Base-by-base conservation (phyloP, 352 stramenopile species). In the Phytophthora niederhauseri region DNA sequence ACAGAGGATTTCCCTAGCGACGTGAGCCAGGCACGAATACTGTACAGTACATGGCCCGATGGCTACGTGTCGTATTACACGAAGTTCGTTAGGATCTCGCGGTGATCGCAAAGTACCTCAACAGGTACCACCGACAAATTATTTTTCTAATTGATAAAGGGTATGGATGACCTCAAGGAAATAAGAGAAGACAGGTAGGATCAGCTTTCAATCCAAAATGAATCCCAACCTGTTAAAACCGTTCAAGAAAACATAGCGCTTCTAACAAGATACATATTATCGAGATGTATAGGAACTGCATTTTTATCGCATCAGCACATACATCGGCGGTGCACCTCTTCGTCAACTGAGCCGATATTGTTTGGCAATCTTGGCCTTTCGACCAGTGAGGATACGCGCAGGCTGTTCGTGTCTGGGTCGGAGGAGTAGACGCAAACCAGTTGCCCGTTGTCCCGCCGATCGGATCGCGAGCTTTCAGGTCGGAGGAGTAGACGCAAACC, bases 381-480 rank as follows among this genome's bases (percentile, higher is more conserved):
- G 45, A 51, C 45, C 45, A 51, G 45, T 51, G 45, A 51, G n/a
- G 45, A 24, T 26, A 28, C 19, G 19, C 45, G 45, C 19, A 26
- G 6, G 45, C 19, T 51, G 45, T 51, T 51, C 45, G 45, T 51
- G 45, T 51, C n/a, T 51, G 2, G 17, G 7, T 11, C 6, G 6
- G 41, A 17, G 7, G 43, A 26, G 45, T 51, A 51, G 45, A 51
- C 45, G 45, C 45, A 51, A 51, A 26, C 45, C 19, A 8, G 45
- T 3, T 15, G n/a, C 17, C 12, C 11, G 45, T 12, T 51, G 45
- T 51, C 17, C 45, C 45, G 45, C 45, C 45, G 45, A 51, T 51
- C 6, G 45, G 45, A 51, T 51, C n/a, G n/a, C 41, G 57, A 65
- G 64, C 28, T 48, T 61, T 61, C 30, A n/a, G 15, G 6, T 9